Evolutionary conservation across 1,284 basidiomycete genomes (phyloP), one percentile per base, ranked within the genome.

Genomic region (Polyporus tsugae): DNA sequence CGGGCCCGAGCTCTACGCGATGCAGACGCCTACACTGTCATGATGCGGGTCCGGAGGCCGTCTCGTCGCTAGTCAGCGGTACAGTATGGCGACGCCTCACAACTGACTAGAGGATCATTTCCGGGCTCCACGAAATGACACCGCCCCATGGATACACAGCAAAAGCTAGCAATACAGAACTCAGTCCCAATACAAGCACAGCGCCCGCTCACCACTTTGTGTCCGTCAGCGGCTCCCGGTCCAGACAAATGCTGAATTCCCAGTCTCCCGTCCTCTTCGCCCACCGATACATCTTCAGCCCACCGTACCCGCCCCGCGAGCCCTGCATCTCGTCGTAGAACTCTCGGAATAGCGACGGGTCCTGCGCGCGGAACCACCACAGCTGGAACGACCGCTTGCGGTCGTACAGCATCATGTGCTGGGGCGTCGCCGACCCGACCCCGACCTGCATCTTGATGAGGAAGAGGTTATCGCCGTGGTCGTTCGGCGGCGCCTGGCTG

Each of bases 391-490:
- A 81, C 57, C 80, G 75, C 70, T 81, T 65, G 22, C 81, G 75
- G 68, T 85, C 84, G 67, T 85, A 84, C 13, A 85, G 74, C 67
- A 82, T 68, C 69, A 84, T 78, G 39, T 58, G 44, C 33, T 55
- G 58, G 58, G 10, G 52, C 46, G 25, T 60, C 52, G 58, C 42
- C 41, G 42, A 53, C 15, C 29, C 53, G n/a, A 75, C 1, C 1
- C 57, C 66, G 35, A 70, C 52, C 66, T 85, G 83, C 42, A 85
- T 76, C 70, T 85, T 86, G 69, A 83, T 74, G 22, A 85, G 75
- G 75, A 84, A 85, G 0, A 76, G 71, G 36, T 77, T 78, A 11
- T 79, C 75, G 13, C 77, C 78, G 70, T 83, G 80, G 13, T 80
- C 74, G 70, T 84, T 81, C 10, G 77, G 76, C 4, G 76, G 77